These are phyloP conservation scores for Croton laevigatus DNA, from an alignment of 441 rosid species.

Conservation along the genomic window DNA sequence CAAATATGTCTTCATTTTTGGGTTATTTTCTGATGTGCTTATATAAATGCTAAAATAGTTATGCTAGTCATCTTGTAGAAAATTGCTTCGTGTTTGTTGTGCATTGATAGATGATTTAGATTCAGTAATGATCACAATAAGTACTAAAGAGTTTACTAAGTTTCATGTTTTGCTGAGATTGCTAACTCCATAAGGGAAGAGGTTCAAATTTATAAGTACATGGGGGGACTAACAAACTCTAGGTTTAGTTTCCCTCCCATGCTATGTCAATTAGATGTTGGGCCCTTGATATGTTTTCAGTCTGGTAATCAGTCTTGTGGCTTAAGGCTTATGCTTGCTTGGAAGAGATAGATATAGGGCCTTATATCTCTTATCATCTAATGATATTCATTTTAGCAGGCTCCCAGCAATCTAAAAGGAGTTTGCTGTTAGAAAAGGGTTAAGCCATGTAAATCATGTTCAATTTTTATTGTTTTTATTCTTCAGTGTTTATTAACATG, in stretches of 20 bases:
- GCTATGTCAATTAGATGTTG: not conserved
- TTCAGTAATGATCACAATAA: not conserved
- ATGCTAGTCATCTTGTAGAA: not conserved
- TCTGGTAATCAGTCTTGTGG: not conserved
- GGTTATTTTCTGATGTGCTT: not conserved
- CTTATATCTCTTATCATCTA: not conserved
- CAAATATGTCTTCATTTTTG: not conserved
- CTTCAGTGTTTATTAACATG: not conserved
- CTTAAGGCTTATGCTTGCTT: not conserved
- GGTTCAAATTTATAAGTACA: not conserved
- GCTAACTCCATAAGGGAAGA: not conserved
- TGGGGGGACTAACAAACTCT: not conserved
- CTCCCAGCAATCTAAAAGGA: not conserved
- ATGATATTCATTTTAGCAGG: not conserved
- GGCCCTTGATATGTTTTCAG: not conserved
- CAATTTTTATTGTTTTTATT: not conserved
- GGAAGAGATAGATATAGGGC: not conserved
- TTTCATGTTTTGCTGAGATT: not conserved
- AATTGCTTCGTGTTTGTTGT: not conserved
- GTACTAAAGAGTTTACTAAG: not conserved
- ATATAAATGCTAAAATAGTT: not conserved
- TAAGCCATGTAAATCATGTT: not conserved
- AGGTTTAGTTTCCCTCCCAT: not conserved
- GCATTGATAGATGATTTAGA: not conserved
- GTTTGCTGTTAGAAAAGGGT: not conserved